A percentile compares a stretch with the other conserved stretches of the same genome.
phyloP scores from a whole-genome alignment of 176 grass and related monocot genomes.

The Pharus latifolius region DNA sequence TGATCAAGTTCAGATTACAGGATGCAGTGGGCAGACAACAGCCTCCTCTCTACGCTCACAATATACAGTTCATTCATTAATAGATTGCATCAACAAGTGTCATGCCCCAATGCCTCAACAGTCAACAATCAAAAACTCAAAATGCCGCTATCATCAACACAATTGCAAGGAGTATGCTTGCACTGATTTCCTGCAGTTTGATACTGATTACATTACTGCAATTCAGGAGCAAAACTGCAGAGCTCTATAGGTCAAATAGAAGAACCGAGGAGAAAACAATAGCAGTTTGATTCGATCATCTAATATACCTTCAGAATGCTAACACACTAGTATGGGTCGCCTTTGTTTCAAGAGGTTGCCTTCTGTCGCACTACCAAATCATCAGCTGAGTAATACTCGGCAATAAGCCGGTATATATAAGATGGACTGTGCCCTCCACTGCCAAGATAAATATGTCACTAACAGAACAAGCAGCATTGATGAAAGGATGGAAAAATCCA shows the following conservation, averaged over 20 bases:
- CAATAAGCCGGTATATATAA: constrained; percentile 85
- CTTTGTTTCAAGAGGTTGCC: constrained; percentile 35
- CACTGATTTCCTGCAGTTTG: neutral
- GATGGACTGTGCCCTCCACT: constrained; percentile 97
- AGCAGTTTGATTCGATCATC: neutral
- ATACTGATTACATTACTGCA: neutral
- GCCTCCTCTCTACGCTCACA: neutral
- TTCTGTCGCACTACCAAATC: constrained; percentile 57
- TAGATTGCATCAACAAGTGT: too few relatives aligned
- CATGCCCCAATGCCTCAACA: neutral
- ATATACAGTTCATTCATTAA: neutral
- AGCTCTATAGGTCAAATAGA: neutral
- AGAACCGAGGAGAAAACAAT: neutral
- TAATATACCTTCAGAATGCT: constrained; percentile 3
- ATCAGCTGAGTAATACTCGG: constrained; percentile 97
- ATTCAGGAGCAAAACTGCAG: neutral
- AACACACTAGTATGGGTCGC: neutral
- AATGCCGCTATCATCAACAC: neutral
- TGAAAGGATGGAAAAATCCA: neutral
- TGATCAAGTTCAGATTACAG: neutral
- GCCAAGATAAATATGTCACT: constrained; percentile 21
- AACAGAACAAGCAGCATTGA: neutral
- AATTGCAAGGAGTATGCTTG: neutral
- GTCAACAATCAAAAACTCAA: constrained; percentile 17
- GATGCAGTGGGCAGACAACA: neutral